Evolutionary conservation across 768 basidiomycete species (phyloP).

Genomic region (Pleurotus tuoliensis): DNA sequence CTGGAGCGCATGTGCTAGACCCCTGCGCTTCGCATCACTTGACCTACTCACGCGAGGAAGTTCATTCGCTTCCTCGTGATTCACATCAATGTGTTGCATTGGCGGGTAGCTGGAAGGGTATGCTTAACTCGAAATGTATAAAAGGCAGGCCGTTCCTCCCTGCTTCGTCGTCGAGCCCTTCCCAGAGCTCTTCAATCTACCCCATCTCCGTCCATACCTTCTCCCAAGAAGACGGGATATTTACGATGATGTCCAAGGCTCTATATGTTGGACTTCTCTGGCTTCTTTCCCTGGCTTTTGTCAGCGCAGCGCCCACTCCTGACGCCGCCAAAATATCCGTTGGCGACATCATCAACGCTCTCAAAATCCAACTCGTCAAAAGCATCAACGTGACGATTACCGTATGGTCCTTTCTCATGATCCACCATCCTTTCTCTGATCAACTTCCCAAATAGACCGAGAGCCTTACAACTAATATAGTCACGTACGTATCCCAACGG

Average conservation of each 20-base stretch:
- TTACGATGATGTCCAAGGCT: constrained; percentile 9
- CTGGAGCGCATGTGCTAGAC: not conserved
- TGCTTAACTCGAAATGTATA: not conserved
- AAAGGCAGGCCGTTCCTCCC: not conserved
- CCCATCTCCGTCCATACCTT: not conserved
- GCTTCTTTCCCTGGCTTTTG: constrained; percentile 18
- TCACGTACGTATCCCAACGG: constrained; percentile 24
- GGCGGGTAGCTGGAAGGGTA: constrained; percentile 2
- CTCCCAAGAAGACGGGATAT: no score
- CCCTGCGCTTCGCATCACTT: constrained; percentile 1
- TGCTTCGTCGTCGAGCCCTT: not conserved
- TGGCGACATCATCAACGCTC: constrained; percentile 36
- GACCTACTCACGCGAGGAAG: constrained; percentile 3
- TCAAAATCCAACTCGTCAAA: constrained; percentile 36
- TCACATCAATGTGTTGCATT: not conserved
- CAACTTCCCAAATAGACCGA: constrained; percentile 25
- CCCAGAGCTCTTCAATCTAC: not conserved
- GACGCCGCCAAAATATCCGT: constrained; percentile 21
- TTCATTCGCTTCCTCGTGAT: not conserved
- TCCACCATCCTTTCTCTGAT: not conserved
- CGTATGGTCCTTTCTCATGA: constrained; percentile 17
- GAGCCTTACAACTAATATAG: constrained; percentile 28
- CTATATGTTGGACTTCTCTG: constrained; percentile 22
- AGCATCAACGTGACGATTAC: constrained; percentile 35
- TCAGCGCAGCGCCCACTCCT: constrained; percentile 15